Evolutionary conservation across 805 yeast species (phyloP).

Genomic region (Metschnikowia sp.): DNA sequence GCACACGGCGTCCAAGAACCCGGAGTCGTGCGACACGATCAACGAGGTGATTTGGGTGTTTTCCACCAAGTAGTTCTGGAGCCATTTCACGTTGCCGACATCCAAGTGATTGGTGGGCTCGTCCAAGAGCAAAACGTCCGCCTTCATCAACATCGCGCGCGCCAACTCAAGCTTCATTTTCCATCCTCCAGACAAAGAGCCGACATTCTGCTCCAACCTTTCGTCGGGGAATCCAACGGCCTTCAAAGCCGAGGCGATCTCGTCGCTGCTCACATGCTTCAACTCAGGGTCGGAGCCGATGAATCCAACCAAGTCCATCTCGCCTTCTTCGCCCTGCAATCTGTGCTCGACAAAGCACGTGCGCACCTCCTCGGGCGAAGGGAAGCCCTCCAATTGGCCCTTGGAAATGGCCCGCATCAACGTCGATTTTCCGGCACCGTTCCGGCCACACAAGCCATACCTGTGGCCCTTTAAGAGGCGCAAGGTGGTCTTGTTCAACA

Average conservation of each 20-base stretch:
- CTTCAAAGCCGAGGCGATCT: constrained; percentile 70
- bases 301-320: constrained; percentile 81
- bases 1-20: constrained; percentile 92
- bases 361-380: constrained; percentile 77
- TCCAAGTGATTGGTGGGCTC: constrained; percentile 99
- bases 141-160: constrained; percentile 97
- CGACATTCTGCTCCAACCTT: constrained; percentile 86
- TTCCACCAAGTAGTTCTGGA: constrained; percentile 77
- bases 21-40: constrained; percentile 97
- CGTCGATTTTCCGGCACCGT: constrained; percentile 98
- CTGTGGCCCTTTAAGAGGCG: constrained; percentile 91
- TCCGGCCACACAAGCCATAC: constrained; percentile 96
- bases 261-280: constrained; percentile 56
- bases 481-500: constrained; percentile 85
- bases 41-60: constrained; percentile 88
- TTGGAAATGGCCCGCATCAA: constrained; percentile 94
- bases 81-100: constrained; percentile 90
- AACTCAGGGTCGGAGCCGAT: constrained; percentile 88
- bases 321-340: constrained; percentile 91
- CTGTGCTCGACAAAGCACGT: constrained; percentile 98
- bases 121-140: constrained; percentile 89
- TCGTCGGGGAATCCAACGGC: constrained; percentile 91
- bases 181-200: constrained; percentile 98
- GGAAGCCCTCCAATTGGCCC: constrained; percentile 97
- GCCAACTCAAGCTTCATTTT: constrained; percentile 98